A percentile compares a stretch with the other conserved stretches of the same genome.
These are phyloP conservation scores for Neofusicoccum kwambonambiense DNA, from an alignment of 2,329 filamentous ascomycete species.

Conservation along the genomic window DNA sequence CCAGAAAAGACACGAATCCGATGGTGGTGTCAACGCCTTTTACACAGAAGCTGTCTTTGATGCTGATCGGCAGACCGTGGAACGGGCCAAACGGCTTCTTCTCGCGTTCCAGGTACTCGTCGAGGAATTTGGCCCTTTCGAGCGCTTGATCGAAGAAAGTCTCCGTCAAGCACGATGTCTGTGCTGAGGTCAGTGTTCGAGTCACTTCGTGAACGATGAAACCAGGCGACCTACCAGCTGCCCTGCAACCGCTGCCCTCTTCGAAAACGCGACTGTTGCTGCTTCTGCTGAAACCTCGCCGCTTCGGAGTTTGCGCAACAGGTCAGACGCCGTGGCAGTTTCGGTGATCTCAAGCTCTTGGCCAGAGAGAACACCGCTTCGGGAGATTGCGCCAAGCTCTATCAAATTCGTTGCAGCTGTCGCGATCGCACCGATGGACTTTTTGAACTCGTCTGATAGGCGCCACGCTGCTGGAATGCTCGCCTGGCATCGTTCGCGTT, in stretches of 20 bases:
- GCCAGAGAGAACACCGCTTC: conserved; percentile 30
- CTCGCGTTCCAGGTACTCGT: conserved; percentile 31
- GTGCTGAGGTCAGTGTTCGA: not conserved
- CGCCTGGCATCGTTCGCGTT: not conserved
- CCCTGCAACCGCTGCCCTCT: conserved; percentile 55
- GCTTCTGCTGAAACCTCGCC: conserved; percentile 34
- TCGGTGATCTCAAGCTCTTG: conserved; percentile 37
- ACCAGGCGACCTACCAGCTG: conserved; percentile 42
- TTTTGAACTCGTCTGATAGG: conserved; percentile 23
- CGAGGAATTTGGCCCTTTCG: conserved; percentile 31
- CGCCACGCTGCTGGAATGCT: conserved; percentile 30
- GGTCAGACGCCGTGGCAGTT: conserved; percentile 33
- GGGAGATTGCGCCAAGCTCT: not conserved
- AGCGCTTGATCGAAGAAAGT: conserved; percentile 39
- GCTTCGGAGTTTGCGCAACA: conserved; percentile 29
- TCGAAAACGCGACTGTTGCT: conserved; percentile 55
- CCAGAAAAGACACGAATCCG: conserved; percentile 48
- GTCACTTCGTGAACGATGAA: not conserved
- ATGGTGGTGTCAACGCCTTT: conserved; percentile 49
- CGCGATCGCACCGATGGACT: not conserved
- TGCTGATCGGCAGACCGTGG: conserved; percentile 50
- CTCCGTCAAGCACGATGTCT: conserved; percentile 41
- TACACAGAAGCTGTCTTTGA: conserved; percentile 54
- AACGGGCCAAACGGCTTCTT: conserved; percentile 42
- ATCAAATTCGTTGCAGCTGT: not conserved